A percentile compares a stretch with the other conserved stretches of the same genome.
These are phyloP conservation scores for Teunomyces kruisii DNA, from an alignment of 805 yeast genomes.

Conservation along the genomic window DNA sequence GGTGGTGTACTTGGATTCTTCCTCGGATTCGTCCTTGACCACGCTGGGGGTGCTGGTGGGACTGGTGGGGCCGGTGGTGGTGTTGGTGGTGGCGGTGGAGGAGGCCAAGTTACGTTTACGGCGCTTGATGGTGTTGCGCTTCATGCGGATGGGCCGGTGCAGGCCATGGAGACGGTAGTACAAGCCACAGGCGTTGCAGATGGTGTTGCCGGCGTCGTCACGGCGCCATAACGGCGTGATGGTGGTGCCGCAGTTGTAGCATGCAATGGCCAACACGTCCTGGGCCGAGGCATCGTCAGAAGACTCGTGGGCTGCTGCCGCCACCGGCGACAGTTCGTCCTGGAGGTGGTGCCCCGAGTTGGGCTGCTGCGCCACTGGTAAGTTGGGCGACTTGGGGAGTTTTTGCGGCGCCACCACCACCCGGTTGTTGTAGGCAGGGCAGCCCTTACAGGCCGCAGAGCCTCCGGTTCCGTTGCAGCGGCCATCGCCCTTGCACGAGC, in stretches of 20 bases:
- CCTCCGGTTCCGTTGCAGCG: conserved; percentile 90
- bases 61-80: background rate
- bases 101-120: conserved; percentile 49
- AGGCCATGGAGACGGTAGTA: conserved; percentile 73
- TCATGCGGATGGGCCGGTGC: conserved; percentile 76
- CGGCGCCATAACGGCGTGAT: conserved; percentile 88
- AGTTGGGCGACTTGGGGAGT: conserved; percentile 1
- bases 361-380: conserved; percentile 2
- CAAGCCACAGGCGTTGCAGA: conserved; percentile 86
- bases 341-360: background rate
- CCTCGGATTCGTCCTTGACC: conserved; percentile 1
- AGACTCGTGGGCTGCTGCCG: background rate
- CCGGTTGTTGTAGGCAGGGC: conserved; percentile 81
- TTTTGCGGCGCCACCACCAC: conserved; percentile 35
- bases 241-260: conserved; percentile 81
- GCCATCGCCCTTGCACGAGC: conserved; percentile 74
- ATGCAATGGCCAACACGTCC: conserved; percentile 64
- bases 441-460: conserved; percentile 71
- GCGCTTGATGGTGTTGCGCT: conserved; percentile 70
- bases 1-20: background rate
- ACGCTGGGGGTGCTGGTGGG: background rate
- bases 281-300: conserved; percentile 16
- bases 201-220: conserved; percentile 77
- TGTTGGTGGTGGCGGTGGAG: background rate
- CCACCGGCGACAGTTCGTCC: background rate